Evolutionary conservation across 108 stramenopile species (phyloP), one percentile per base, ranked within the genome.

Genomic region (Asterionellopsis glacialis): DNA sequence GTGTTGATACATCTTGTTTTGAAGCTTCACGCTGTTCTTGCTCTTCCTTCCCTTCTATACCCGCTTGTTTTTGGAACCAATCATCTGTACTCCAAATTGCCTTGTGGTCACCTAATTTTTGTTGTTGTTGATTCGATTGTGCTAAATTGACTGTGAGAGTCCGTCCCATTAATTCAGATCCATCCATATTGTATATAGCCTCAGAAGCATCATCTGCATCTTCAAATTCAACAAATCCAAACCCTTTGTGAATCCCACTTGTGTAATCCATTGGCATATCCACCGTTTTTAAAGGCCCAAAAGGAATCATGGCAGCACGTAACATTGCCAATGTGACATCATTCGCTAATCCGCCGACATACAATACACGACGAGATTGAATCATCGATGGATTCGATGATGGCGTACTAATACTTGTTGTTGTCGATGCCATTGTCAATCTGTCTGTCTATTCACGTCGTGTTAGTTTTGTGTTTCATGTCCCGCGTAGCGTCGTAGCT

Each of bases 171-270:
- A 97, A 76, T 57, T 97, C 95, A 21, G 85, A 68, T 15, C 93
- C 94, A 65, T 98, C 90, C 95, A 97, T 92, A 74, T 98, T 98
- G 50, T 95, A 94, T 25, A 95, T 88, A 14, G 96, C 96, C 68
- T 95, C 97, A 12, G 54, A 62, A 2, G 96, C 97, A 65, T 91
- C 89, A 25, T 53, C 26, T 19, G 78, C 76, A 57, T 91, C 87
- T 59, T 92, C 94, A 65, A 79, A 96, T 61, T 95, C 90, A 14
- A 97, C 77, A 70, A 98, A 98, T 1, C 84, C 97, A 75, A 97
- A 97, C 11, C 97, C 96, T 47, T 88, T 70, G 60, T 85, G 81
- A 11, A 59, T 71, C 4, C 90, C 85, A 2, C 52, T 51, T 40
- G 63, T 70, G 53, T 81, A 91, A 59, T 96, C 93, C 83, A 85